These are phyloP conservation scores for Sanghuangporus baumii DNA, from an alignment of 1,284 basidiomycete species.

Conservation along the genomic window DNA sequence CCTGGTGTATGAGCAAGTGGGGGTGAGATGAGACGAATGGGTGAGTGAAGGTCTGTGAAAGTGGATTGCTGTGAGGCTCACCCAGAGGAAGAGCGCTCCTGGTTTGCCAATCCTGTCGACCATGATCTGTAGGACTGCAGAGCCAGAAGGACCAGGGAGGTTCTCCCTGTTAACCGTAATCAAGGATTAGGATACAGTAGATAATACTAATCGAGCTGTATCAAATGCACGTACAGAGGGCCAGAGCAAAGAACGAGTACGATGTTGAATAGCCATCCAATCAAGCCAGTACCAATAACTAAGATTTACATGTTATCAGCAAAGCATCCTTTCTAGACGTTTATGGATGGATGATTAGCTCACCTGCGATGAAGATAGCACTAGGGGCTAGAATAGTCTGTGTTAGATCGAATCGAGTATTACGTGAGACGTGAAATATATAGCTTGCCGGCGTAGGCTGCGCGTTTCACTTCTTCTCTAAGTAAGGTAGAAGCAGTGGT, in stretches of 20 bases:
- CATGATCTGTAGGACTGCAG: conserved; percentile 76
- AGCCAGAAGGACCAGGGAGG: conserved; percentile 60
- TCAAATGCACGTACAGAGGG: conserved; percentile 39
- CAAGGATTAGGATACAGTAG: neutral
- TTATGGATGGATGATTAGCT: conserved; percentile 20
- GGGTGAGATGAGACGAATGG: neutral
- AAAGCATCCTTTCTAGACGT: neutral
- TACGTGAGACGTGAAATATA: neutral
- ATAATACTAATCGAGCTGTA: neutral
- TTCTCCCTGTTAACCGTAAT: conserved; percentile 37
- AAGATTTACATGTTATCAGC: neutral
- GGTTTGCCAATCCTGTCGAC: conserved; percentile 64
- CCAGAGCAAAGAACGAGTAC: conserved; percentile 81
- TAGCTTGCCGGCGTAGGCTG: conserved; percentile 71
- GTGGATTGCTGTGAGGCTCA: conserved; percentile 24
- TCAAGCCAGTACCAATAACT: conserved; percentile 79
- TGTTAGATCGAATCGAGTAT: conserved; percentile 1
- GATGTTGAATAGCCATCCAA: conserved; percentile 84
- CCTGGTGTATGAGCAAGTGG: conserved; percentile 27
- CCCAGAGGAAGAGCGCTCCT: conserved; percentile 74
- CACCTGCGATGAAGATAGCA: conserved; percentile 82
- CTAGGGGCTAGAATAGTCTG: conserved; percentile 42
- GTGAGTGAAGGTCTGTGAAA: conserved; percentile 9
- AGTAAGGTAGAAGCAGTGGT: neutral
- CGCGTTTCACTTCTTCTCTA: conserved; percentile 84